Percentiles rank a stretch among this genome's conserved stretches.
phyloP scores from a whole-genome alignment of 2,329 filamentous ascomycete species.

The Pyrenochaeta sp. region DNA sequence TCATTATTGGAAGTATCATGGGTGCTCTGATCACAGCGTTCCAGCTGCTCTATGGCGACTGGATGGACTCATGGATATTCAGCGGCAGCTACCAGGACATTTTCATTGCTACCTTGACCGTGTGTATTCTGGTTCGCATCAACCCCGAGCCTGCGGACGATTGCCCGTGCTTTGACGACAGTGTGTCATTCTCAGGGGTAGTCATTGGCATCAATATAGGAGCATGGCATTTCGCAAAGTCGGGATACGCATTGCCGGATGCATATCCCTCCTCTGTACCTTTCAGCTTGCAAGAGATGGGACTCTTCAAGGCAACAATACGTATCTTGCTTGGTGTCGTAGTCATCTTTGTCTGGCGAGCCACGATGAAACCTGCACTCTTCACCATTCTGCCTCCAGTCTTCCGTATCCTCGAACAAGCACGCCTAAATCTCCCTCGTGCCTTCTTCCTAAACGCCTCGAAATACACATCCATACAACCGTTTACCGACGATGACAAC shows the following conservation, averaged over 20 bases:
- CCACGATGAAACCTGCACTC: conserved; percentile 83
- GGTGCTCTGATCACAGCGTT: conserved; percentile 70
- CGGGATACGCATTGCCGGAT: conserved; percentile 59
- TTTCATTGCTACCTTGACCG: conserved; percentile 67
- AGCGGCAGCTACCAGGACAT: conserved; percentile 65
- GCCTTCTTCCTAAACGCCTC: conserved; percentile 91
- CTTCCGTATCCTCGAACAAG: conserved; percentile 83
- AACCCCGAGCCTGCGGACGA: conserved; percentile 97
- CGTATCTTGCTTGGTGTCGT: conserved; percentile 82
- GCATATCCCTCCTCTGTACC: conserved; percentile 67
- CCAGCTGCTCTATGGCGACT: conserved; percentile 62
- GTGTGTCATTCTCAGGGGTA: conserved; percentile 89
- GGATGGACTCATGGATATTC: conserved; percentile 74
- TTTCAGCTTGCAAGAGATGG: conserved; percentile 71
- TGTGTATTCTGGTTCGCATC: conserved; percentile 81
- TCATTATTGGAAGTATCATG: conserved; percentile 78
- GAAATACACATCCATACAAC: conserved; percentile 85
- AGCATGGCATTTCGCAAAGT: conserved; percentile 79
- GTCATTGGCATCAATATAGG: conserved; percentile 84
- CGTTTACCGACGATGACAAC: conserved; percentile 78
- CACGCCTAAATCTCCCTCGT: conserved; percentile 80
- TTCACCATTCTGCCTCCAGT: conserved; percentile 81
- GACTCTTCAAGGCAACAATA: conserved; percentile 67
- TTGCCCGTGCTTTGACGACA: conserved; percentile 96
- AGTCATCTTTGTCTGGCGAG: conserved; percentile 88